Evolutionary conservation across 192 early-diverging fungal species (phyloP), one percentile per base, ranked within the genome.

Genomic region (Linnemannia hyalina): DNA sequence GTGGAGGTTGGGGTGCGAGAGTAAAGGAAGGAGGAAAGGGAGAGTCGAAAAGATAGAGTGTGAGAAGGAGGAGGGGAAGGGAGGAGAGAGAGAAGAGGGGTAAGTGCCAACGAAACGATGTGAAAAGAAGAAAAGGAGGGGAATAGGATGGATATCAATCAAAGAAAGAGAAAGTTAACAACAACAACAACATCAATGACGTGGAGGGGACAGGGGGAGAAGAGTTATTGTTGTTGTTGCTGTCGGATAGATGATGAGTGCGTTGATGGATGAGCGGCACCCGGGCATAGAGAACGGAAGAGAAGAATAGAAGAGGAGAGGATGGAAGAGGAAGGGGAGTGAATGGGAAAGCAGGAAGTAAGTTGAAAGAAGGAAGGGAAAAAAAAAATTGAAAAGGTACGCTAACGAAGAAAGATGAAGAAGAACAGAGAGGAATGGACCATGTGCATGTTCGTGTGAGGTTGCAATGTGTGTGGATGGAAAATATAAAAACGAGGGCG

Each of bases 41-140:
- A 71, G 40, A 71, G 70, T 40, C 55, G 55, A 55, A 55, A 55
- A 60, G 57, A 65, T n/a, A 71, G 40, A 42, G 40, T 42, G 36
- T 42, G 35, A 41, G 40, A 71, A 65, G 65, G 4, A 29, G 29
- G 13, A 52, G 49, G 4, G 4, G 2, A 15, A 46, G 44, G 16
- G 49, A 52, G 16, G 49, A 52, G 20, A 1, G 47, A 6, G 20
- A 52, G 16, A 52, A 52, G 49, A 52, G 49, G 49, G 20, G 49
- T 52, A 6, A 1, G 49, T 52, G 49, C 49, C 49, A 20, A 52
- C 20, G 49, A 52, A 49, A 49, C 47, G 47, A 44, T 11, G 11
- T 44, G 42, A 44, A 11, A 10, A 44, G 42, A 35, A 35, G 0
- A 35, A 15, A 46, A 46, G 44, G 11, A 52, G 5, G 47, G 47